These are phyloP conservation scores for Leishmania martiniquensis DNA, from an alignment of 208 protist genomes.

Conservation along the genomic window DNA sequence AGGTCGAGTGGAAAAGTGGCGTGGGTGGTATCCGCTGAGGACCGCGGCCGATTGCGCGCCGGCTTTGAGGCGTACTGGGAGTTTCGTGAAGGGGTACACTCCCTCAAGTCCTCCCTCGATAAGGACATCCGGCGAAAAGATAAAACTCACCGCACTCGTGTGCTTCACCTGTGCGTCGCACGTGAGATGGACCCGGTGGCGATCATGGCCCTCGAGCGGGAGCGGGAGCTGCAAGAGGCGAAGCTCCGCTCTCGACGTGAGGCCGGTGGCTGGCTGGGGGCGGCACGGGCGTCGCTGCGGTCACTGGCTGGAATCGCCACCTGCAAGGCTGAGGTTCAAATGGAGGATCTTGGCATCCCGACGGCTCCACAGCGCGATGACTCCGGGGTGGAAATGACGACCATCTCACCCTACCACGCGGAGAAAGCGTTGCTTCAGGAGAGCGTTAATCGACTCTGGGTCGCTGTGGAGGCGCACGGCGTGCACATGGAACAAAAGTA, in stretches of 20 bases:
- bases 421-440: constrained; percentile 55
- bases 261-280: constrained; percentile 23
- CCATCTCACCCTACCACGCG: constrained; percentile 53
- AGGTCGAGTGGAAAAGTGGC: constrained; percentile 9
- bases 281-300: constrained; percentile 33
- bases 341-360: constrained; percentile 30
- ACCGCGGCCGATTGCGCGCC: constrained; percentile 36
- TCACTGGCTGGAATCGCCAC: constrained; percentile 44
- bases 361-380: constrained; percentile 29
- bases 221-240: constrained; percentile 23
- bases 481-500: constrained; percentile 67
- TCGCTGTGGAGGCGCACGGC: constrained; percentile 64
- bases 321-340: constrained; percentile 65
- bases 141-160: constrained; percentile 53
- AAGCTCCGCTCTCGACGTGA: constrained; percentile 21
- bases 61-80: constrained; percentile 71
- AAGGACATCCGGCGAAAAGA: constrained; percentile 72
- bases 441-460: constrained; percentile 53
- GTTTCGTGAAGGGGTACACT: constrained; percentile 43
- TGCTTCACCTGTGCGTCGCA: constrained; percentile 30
- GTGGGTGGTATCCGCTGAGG: constrained; percentile 40
- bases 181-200: constrained; percentile 31
- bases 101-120: constrained; percentile 47
- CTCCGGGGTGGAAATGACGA: constrained; percentile 45
- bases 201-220: constrained; percentile 35